Conservation (phyloP, 2,329 filamentous ascomycete species). For the Cryphonectria nitschkei region DNA sequence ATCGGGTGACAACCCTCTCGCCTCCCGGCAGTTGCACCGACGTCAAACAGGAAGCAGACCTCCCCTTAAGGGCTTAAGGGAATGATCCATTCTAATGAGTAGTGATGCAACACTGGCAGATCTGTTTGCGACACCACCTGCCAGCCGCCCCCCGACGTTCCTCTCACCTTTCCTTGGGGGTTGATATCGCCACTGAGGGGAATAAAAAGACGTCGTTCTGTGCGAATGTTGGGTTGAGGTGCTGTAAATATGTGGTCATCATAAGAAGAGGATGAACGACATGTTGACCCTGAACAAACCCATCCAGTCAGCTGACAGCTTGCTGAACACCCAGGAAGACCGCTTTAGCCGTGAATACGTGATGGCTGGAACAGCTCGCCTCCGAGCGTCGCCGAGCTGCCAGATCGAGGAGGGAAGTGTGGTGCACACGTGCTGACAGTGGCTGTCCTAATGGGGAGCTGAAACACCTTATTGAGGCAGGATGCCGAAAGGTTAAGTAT, state of each 20-base stretch:
- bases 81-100: not conserved
- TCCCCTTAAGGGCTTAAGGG: not conserved
- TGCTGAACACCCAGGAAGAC: not conserved
- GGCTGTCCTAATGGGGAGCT: not conserved
- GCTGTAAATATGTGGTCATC: no score
- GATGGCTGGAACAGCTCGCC: not conserved
- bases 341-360: not conserved
- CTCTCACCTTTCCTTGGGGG: not conserved
- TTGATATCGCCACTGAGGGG: not conserved
- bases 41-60: not conserved
- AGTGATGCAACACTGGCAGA: not conserved
- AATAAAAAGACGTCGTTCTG: no score
- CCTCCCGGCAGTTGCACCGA: not conserved
- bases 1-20: not conserved
- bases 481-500: not conserved
- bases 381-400: not conserved
- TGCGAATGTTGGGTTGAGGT: no score
- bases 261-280: not conserved
- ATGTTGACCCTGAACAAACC: not conserved
- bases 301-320: not conserved
- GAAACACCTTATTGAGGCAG: not conserved
- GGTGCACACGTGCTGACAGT: not conserved
- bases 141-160: no score
- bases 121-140: not conserved
- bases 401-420: not conserved